Percentiles rank a stretch among this genome's conserved stretches.
These are phyloP conservation scores for Mucor racemosus DNA, from an alignment of 371 early-diverging fungal species.

Conservation along the genomic window DNA sequence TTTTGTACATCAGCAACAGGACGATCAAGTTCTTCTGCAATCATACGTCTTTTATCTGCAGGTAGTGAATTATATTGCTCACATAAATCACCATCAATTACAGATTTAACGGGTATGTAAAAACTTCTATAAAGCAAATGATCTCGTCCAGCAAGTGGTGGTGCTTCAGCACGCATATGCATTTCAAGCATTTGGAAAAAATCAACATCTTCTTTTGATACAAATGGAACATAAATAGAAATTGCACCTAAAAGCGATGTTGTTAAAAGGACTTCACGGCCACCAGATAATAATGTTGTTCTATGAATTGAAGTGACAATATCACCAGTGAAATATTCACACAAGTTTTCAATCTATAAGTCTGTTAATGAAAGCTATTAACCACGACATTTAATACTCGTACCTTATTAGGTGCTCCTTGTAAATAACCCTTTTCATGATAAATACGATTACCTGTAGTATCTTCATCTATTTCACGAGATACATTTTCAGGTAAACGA, in stretches of 20 bases:
- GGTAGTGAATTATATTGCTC: conserved; percentile 79
- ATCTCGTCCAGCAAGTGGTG: conserved; percentile 88
- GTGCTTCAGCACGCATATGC: conserved; percentile 80
- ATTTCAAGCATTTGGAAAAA: conserved; percentile 94
- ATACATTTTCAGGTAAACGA: conserved; percentile 70
- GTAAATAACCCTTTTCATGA: conserved; percentile 77
- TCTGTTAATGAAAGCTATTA: background rate
- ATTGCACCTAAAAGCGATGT: conserved; percentile 87
- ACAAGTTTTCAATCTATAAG: conserved; percentile 58
- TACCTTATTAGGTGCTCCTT: conserved; percentile 90
- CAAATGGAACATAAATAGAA: conserved; percentile 85
- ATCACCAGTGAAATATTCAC: conserved; percentile 88
- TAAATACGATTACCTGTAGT: conserved; percentile 82
- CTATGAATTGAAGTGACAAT: conserved; percentile 81
- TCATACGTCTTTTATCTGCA: conserved; percentile 69
- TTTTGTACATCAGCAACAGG: conserved; percentile 86
- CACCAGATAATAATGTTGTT: conserved; percentile 81
- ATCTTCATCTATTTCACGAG: conserved; percentile 86
- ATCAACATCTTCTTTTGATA: conserved; percentile 88
- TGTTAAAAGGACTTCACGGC: conserved; percentile 85
- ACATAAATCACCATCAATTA: conserved; percentile 94
- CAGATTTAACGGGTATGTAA: conserved; percentile 82
- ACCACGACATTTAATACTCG: background rate
- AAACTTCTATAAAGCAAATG: conserved; percentile 84
- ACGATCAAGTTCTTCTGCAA: conserved; percentile 91